phyloP scores from a whole-genome alignment of 257 asterid genomes.

The Phtheirospermum japonicum region DNA sequence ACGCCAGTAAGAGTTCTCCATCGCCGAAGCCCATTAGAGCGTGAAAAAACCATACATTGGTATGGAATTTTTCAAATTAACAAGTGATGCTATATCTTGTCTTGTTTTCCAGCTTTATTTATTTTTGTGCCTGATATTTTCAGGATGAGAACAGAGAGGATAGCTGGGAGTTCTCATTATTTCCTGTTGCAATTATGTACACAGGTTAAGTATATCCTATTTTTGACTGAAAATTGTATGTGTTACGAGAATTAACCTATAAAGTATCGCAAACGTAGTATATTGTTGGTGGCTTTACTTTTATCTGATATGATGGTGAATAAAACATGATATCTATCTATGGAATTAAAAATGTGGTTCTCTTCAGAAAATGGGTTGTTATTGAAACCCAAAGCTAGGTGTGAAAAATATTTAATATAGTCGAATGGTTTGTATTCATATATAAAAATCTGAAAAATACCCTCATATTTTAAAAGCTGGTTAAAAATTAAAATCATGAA shows the following conservation, averaged over 20 bases:
- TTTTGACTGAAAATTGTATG: not conserved
- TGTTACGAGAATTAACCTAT: too few relatives aligned
- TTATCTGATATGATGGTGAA: too few relatives aligned
- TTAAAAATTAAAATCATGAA: not conserved
- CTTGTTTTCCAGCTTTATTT: conserved; percentile 19
- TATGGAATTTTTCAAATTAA: conserved; percentile 30
- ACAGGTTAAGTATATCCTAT: conserved; percentile 53
- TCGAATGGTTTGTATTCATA: too few relatives aligned
- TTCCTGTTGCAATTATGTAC: conserved; percentile 84
- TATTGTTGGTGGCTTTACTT: too few relatives aligned
- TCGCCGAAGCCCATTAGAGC: conserved; percentile 92
- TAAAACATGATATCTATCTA: too few relatives aligned
- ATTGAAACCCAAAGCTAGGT: not conserved
- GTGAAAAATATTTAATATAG: not conserved
- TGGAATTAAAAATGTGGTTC: not conserved
- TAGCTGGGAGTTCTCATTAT: conserved; percentile 70
- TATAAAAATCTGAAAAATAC: too few relatives aligned
- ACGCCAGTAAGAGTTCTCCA: conserved; percentile 98
- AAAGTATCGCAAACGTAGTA: too few relatives aligned
- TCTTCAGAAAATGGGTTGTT: not conserved
- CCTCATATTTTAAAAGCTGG: too few relatives aligned
- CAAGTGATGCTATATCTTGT: not conserved
- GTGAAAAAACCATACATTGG: conserved; percentile 84
- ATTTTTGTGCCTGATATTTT: conserved; percentile 27
- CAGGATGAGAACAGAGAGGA: conserved; percentile 80